Conservation (phyloP, 177 flowering plant genomes). For the Vitis hybrid region DNA sequence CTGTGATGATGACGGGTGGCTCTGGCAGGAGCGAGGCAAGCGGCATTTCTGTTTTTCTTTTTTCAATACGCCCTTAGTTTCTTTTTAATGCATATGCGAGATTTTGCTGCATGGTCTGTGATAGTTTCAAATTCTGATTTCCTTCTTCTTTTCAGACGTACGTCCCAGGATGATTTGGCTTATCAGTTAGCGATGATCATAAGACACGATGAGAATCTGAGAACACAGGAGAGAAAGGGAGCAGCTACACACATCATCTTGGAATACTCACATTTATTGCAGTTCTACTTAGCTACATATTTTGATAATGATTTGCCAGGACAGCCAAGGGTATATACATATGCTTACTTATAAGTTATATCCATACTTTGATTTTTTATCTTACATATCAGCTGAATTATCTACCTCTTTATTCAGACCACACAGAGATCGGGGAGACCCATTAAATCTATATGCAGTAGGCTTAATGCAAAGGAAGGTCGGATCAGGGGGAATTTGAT, state of each 20-base stretch:
- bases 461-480: slow-evolving; percentile 99
- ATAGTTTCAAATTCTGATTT: neutral
- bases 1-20: slow-evolving; percentile 96
- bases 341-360: neutral
- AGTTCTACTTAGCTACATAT: slow-evolving; percentile 90
- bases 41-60: neutral
- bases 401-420: slow-evolving; percentile 47
- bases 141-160: slow-evolving; percentile 8
- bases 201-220: slow-evolving; percentile 83
- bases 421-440: slow-evolving; percentile 98
- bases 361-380: neutral
- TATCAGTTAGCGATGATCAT: slow-evolving; percentile 96
- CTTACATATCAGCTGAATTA: neutral
- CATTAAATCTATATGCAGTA: slow-evolving; percentile 94
- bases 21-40: slow-evolving; percentile 96
- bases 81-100: neutral
- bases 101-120: neutral
- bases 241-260: slow-evolving; percentile 93
- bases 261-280: slow-evolving; percentile 87
- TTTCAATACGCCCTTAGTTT: neutral
- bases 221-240: slow-evolving; percentile 89
- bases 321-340: slow-evolving; percentile 75
- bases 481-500: slow-evolving; percentile 97
- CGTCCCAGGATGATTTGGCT: slow-evolving; percentile 82
- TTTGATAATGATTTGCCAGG: slow-evolving; percentile 99